phyloP scores from a whole-genome alignment of 805 yeast species.

The Yamadazyma laniorum region DNA sequence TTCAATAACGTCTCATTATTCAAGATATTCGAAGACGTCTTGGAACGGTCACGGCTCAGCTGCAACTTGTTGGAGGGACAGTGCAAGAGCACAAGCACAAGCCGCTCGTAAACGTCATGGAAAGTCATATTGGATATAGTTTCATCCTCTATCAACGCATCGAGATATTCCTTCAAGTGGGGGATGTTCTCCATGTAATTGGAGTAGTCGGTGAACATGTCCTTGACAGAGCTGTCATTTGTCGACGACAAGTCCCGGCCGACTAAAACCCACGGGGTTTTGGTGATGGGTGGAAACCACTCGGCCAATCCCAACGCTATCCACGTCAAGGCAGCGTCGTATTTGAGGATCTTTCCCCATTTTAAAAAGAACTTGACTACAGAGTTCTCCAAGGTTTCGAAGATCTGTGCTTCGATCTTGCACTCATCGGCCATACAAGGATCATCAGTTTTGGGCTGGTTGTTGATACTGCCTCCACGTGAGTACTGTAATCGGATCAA shows the following conservation, averaged over 20 bases:
- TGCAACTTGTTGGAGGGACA: slow-evolving; percentile 60
- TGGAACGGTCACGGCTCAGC: slow-evolving; percentile 26
- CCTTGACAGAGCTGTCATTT: slow-evolving; percentile 26
- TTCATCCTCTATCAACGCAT: slow-evolving; percentile 24
- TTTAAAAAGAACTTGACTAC: slow-evolving; percentile 63
- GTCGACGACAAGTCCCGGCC: slow-evolving; percentile 46
- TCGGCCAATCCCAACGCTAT: slow-evolving; percentile 84
- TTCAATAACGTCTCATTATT: slow-evolving; percentile 26
- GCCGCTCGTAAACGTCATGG: slow-evolving; percentile 69
- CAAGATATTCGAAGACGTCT: neutral
- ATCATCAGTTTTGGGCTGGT: slow-evolving; percentile 16
- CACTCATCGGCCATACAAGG: neutral
- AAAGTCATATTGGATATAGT: slow-evolving; percentile 45
- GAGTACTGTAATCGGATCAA: slow-evolving; percentile 44
- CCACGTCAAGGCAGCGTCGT: slow-evolving; percentile 85
- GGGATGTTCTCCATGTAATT: slow-evolving; percentile 35
- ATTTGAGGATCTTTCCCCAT: slow-evolving; percentile 77
- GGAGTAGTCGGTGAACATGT: slow-evolving; percentile 37
- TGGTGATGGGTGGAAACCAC: slow-evolving; percentile 72
- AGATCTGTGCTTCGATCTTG: slow-evolving; percentile 36
- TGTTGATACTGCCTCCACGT: slow-evolving; percentile 1
- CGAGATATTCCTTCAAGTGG: slow-evolving; percentile 19
- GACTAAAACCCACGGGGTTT: slow-evolving; percentile 52
- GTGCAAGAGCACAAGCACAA: slow-evolving; percentile 72
- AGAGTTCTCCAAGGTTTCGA: slow-evolving; percentile 56